Evolutionary conservation across 2,329 filamentous ascomycete genomes (phyloP).

Genomic region (Sphaerulina vaccinii): DNA sequence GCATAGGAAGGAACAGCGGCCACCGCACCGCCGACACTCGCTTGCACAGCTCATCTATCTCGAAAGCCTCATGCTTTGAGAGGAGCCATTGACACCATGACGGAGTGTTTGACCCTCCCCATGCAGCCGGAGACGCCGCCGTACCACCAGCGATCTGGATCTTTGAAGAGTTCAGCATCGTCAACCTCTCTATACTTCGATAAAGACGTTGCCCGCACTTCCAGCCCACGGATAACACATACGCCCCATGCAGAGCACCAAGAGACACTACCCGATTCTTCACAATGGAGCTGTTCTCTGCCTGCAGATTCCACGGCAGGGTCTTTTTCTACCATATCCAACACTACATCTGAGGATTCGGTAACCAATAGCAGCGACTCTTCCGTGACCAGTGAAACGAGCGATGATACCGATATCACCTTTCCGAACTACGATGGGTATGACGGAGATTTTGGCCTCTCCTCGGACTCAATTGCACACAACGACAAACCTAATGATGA

Average conservation of each 20-base stretch:
- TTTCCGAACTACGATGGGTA: conserved; percentile 50
- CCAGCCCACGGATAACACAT: conserved; percentile 37
- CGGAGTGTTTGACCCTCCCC: conserved; percentile 44
- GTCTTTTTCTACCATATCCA: conserved; percentile 46
- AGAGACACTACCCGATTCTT: conserved; percentile 33
- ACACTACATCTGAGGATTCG: conserved; percentile 48
- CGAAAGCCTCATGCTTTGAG: conserved; percentile 15
- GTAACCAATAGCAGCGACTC: conserved; percentile 51
- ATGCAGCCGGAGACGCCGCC: conserved; percentile 44
- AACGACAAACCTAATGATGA: conserved; percentile 26
- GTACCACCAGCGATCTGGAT: conserved; percentile 42
- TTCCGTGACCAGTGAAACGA: conserved; percentile 58
- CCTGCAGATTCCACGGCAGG: conserved; percentile 31
- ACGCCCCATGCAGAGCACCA: conserved; percentile 38
- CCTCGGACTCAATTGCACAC: conserved; percentile 4
- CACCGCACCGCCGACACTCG: neutral
- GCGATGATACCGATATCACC: conserved; percentile 48
- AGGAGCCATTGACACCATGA: conserved; percentile 36
- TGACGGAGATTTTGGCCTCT: conserved; percentile 30
- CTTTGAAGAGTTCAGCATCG: conserved; percentile 45
- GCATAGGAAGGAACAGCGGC: neutral
- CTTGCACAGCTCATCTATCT: neutral
- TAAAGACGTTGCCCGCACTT: conserved; percentile 28
- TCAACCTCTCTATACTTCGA: conserved; percentile 45
- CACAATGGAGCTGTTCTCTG: conserved; percentile 28